Evolutionary conservation across 805 yeast species (phyloP), one percentile per base, ranked within the genome.

Genomic region (Barnettozyma botsteinii): DNA sequence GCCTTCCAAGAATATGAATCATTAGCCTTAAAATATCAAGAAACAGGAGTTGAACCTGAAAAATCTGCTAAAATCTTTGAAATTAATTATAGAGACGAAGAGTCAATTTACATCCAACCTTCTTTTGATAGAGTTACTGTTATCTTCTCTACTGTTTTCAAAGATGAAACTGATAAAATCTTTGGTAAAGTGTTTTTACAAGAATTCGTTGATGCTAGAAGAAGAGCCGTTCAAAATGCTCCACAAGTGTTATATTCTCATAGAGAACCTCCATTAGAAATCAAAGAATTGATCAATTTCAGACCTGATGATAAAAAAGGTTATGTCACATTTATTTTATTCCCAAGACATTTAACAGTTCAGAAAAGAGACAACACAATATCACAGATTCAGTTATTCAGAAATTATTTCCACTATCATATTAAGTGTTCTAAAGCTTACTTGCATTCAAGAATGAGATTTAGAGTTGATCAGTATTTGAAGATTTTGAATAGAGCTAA

Each of bases 381-480:
- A 48, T 81, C 94, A 27, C 97, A 89, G 62, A 84, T 93, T 56
- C 88, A 87, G 57, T 70, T 86, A 42, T 93, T 93, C 68, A 76
- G 99, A 65, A 94, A 89, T 58, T 93, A 91, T 67, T 93, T 93
- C 82, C 99, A 93, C 64, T 93, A 91, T 65, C 99, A 93, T 61
- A 93, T 93, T 69, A 93, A 93, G 67, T 91, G 97, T 64, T 88
- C 96, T 46, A 93, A 93, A 72, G 98, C 98, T 26, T 93, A 85
- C 66, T 80, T 93, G 81, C 99, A 93, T 65, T 87, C 96, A 37
- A 81, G 99, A 72, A 93, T 93, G 99, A 79, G 99, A 64, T 86
- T 72, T 65, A 77, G 98, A 56, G 98, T 93, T 19, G 81, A 84
- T 52, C 93, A 94, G 55, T 93, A 89, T 69, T 76, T 89, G 59